Evolutionary conservation across 176 grass and related monocot species (phyloP), one percentile per base, ranked within the genome.

Genomic region (Stipa capillata): DNA sequence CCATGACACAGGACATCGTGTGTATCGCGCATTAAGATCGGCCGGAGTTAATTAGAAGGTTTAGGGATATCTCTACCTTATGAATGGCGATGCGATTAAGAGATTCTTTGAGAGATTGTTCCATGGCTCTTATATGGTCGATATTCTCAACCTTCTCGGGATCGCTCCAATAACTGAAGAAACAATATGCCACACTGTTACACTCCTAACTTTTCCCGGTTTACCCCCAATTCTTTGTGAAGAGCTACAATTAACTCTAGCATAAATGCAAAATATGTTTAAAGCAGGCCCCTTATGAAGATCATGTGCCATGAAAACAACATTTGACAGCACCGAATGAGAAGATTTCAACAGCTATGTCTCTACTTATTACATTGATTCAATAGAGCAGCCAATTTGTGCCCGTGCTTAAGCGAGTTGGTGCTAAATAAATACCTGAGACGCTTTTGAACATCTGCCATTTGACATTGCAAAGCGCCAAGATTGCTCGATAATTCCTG

Each of bases 121-220:
- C 92, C 92, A 94, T 91, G 47, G 76, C 88, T 85, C 83, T 84
- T 57, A 94, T 94, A 56, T 91, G 83, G 58, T 91, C 83, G 23
- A 94, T 86, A 76, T 94, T 84, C 18, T 86, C 80, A 74, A 94
- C 60, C 57, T 91, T 91, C 48, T 88, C 88, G 5, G 92, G 92
- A 51, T 91, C 65, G 43, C 76, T 83, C 88, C 92, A 94, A 81
- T 91, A 89, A 91, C 92, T 94, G 86, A 84, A 88, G 50, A 67
- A 68, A 77, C 59, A 75, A 85, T 16, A 62, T 21, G 47, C 41
- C 39, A 41, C 55, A 57, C 14, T 82, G 57, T 86, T 79, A 78
- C 11, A 59, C 36, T 57, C 43, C 8, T 59, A 15, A 49, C 5
- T 35, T 59, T 25, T 15, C 10, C 21, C 41, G 58, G 32, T 67